Conservation (phyloP, 148 eudicot genomes). For the Polygonum maritimum region DNA sequence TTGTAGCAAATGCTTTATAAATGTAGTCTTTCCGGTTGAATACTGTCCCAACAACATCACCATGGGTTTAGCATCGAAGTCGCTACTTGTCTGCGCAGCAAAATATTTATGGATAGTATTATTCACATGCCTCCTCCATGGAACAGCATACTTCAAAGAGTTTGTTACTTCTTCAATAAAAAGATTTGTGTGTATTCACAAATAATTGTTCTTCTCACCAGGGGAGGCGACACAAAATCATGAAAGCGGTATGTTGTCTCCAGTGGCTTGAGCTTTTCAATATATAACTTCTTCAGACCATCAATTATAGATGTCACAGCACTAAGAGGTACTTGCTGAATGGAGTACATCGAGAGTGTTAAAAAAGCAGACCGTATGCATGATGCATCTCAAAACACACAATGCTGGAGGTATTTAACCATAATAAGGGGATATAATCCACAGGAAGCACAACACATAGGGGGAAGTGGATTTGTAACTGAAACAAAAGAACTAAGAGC, state of each 20-base stretch:
- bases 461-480: background rate
- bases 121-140: background rate
- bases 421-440: background rate
- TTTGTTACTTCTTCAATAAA: background rate
- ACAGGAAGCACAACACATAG: background rate
- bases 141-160: background rate
- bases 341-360: background rate
- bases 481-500: background rate
- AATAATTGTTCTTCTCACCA: conserved; percentile 43
- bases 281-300: conserved; percentile 78
- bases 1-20: conserved; percentile 78
- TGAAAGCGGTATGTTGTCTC: conserved; percentile 79
- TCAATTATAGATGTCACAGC: conserved; percentile 73
- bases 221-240: conserved; percentile 68
- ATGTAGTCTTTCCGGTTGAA: conserved; percentile 96
- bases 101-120: background rate
- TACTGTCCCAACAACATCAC: conserved; percentile 98
- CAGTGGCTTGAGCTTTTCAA: conserved; percentile 77
- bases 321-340: conserved; percentile 30
- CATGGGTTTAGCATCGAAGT: conserved; percentile 96
- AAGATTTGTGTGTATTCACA: background rate
- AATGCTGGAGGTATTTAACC: background rate
- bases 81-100: conserved; percentile 56
- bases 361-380: background rate
- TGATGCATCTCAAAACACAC: background rate